Base-by-base conservation (phyloP, 306 rosid genomes). In the Calophaca sinica region DNA sequence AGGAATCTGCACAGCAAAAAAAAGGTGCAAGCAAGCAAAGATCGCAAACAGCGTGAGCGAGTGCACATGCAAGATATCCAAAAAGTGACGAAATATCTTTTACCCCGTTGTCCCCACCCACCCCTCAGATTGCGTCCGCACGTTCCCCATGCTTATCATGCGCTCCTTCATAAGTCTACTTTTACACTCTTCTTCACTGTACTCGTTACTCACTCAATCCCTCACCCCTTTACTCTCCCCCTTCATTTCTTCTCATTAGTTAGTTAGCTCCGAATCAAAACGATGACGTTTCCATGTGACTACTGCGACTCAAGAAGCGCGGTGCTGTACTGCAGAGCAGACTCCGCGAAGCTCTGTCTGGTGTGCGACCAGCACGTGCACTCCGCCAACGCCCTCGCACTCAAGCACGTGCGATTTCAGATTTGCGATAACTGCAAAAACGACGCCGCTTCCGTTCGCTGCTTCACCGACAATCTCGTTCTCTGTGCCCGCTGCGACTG, bases 301-400 rank as follows among this genome's bases (percentile, higher is more conserved):
- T 84, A 72, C 45, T 87, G 90, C 64, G 52, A 73, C 20, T 38
- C 79, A 11, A 87, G 57, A 62, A 73, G 48, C 61, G 88, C 87
- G 6, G 73, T 79, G 2, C 73, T 87, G 44, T 79, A 69, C 54
- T 77, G 90, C 70, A 44, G 14, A 9, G 80, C 88, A 6, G 88
- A 87, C 72, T 76, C 81, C 0, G 85, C 88, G 0, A 87, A 69
- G 38, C 88, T 84, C 5, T 87, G 90, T 33, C 28, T 87, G 7
- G 4, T 67, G 0, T 87, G 88, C 4, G 88, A 84, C 73, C 88
- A 83, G 9, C 88, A 70, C 49, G 86, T 87, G 13, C 90, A 87
- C 77, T 71, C 86, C 3, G 88, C 88, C 29, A 87, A 87, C 74
- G 74, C 87, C 0, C 83, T 87, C 31, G 85, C 90, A 12, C 80